A percentile compares a stretch with the other conserved stretches of the same genome.
phyloP scores from a whole-genome alignment of 2,329 filamentous ascomycete species.

The Aspergillus ochraceoroseus region DNA sequence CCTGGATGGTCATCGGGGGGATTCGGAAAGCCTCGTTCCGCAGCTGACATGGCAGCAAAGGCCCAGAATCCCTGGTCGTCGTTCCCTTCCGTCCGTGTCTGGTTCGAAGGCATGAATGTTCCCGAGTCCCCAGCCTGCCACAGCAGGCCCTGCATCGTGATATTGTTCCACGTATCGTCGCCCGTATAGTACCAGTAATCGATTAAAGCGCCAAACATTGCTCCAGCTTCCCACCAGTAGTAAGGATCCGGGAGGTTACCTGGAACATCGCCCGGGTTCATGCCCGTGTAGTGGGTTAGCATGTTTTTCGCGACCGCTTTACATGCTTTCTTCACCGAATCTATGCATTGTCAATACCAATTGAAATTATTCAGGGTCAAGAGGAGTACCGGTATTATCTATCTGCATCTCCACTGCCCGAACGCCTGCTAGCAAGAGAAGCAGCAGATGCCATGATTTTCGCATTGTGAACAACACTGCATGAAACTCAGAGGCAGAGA shows the following conservation, averaged over 20 bases:
- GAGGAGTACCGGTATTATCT: slow-evolving; percentile 14
- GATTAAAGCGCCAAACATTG: slow-evolving; percentile 41
- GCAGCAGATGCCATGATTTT: slow-evolving; percentile 15
- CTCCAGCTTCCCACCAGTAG: slow-evolving; percentile 45
- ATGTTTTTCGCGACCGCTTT: slow-evolving; percentile 46
- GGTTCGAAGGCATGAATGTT: slow-evolving; percentile 43
- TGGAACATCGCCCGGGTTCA: slow-evolving; percentile 47
- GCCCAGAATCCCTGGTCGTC: slow-evolving; percentile 58
- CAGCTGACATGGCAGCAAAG: slow-evolving; percentile 53
- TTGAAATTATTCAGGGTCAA: not conserved
- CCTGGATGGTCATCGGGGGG: slow-evolving; percentile 55
- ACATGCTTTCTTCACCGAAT: slow-evolving; percentile 47
- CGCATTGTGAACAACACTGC: slow-evolving; percentile 17
- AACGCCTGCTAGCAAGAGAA: slow-evolving; percentile 12
- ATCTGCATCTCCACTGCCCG: slow-evolving; percentile 18
- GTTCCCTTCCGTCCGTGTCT: slow-evolving; percentile 47
- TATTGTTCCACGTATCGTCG: slow-evolving; percentile 39
- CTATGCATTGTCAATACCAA: slow-evolving; percentile 20
- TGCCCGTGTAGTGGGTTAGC: slow-evolving; percentile 50
- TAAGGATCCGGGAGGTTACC: slow-evolving; percentile 50
- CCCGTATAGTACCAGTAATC: slow-evolving; percentile 44
- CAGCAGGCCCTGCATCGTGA: slow-evolving; percentile 35
- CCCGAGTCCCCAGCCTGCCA: slow-evolving; percentile 38
- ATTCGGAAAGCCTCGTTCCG: slow-evolving; percentile 44
- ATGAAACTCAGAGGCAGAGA: too few species aligned